Base-by-base conservation (phyloP, 805 yeast species). In the Groenewaldozyma tartarivorans region DNA sequence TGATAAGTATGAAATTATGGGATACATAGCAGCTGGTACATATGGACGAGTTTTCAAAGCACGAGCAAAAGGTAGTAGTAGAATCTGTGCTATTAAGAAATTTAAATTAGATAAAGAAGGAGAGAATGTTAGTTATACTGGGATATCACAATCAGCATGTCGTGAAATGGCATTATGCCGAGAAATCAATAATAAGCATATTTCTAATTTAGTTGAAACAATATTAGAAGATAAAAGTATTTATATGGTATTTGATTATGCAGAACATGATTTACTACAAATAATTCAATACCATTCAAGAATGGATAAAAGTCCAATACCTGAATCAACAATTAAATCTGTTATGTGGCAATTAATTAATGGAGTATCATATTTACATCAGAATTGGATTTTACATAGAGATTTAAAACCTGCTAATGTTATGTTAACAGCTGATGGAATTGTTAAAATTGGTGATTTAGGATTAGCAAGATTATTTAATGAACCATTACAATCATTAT, bases 21-120 rank as follows among this genome's bases (percentile, higher is more conserved):
- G 98, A 0, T 92, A 92, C 61, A 92, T 92, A 44, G 98, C 98
- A 1, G 96, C 98, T 0, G 98, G 98, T 31, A 92, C 98, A 0
- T 92, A 92, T 60, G 98, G 98, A 43, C 41, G 86, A 44, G 95
- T 86, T 18, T 92, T 87, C 66, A 90, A 92, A 57, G 97, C 96
- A 5, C 73, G 74, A 46, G 69, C 78, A 5, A 58, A 56, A 57
- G 58, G 48, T 27, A 39, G 19, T 5, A 33, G 29, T 16, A 51
- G 60, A 16, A 67, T 77, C 35, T 84, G 69, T 57, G 98, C 98
- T 4, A 92, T 92, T 53, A 92, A 92, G 60, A 92, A 90, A 65
- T 92, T 92, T 69, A 92, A 92, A 59, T 81, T 87, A 22, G 98
- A 94, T 52, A 78, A 85, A 53, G 94, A 88, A 48, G 90, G 90